Percentiles rank a stretch among this genome's conserved stretches.
Conservation (phyloP, 768 basidiomycete species). For the Mycena rebaudengoi region DNA sequence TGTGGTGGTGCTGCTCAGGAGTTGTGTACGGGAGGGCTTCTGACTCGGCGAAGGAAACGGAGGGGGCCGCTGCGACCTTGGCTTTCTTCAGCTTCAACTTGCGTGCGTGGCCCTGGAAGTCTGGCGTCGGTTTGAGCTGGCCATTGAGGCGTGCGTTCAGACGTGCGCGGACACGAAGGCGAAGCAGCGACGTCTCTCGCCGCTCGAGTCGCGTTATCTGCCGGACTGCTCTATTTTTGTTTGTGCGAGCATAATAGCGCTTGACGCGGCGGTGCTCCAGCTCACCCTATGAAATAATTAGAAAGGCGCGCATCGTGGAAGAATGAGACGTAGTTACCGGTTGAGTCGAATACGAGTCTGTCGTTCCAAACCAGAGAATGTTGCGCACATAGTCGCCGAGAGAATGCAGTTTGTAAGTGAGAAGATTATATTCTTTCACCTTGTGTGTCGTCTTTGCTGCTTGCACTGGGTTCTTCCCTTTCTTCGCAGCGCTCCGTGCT, state of each 20-base stretch:
- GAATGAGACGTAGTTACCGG: conserved; percentile 36
- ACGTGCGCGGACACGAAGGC: not conserved
- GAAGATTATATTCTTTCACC: conserved; percentile 32
- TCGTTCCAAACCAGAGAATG: conserved; percentile 40
- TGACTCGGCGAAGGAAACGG: not conserved
- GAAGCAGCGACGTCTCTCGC: conserved; percentile 8
- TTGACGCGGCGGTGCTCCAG: conserved; percentile 45
- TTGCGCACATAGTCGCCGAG: conserved; percentile 40
- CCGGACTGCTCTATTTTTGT: conserved; percentile 27
- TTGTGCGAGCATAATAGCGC: conserved; percentile 37
- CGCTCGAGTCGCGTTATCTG: conserved; percentile 35
- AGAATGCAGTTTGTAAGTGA: conserved; percentile 43
- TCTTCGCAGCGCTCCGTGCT: conserved; percentile 16
- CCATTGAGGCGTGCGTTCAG: not conserved
- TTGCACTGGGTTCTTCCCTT: not conserved
- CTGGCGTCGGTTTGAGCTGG: not conserved
- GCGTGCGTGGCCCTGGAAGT: not conserved
- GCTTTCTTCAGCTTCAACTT: not conserved
- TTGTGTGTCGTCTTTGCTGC: not conserved
- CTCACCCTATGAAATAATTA: conserved; percentile 40
- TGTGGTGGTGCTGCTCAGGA: conserved; percentile 15
- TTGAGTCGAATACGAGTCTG: conserved; percentile 48
- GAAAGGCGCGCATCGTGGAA: not conserved
- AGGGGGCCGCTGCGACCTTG: too few species aligned
- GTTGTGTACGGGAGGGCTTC: conserved; percentile 10